Evolutionary conservation across 768 basidiomycete species (phyloP).

Genomic region (Epithele typhae): DNA sequence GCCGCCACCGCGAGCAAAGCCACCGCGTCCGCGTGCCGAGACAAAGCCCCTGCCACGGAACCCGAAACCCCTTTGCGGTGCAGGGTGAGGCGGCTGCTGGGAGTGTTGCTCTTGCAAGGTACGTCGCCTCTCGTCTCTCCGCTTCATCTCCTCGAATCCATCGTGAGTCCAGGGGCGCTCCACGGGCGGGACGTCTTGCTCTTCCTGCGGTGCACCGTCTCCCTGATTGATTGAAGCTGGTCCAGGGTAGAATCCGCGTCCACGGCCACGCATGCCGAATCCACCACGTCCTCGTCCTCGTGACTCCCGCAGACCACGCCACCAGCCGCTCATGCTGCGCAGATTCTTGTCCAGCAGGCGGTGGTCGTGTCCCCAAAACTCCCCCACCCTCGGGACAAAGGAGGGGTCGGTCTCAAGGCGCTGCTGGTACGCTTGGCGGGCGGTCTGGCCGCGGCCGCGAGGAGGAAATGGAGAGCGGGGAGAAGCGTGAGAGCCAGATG

Average conservation of each 20-base stretch:
- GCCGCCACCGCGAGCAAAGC: slow-evolving; percentile 26
- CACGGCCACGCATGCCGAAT: slow-evolving; percentile 48
- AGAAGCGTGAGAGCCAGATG: too few relatives aligned
- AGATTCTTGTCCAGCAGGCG: slow-evolving; percentile 79
- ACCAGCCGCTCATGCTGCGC: slow-evolving; percentile 82
- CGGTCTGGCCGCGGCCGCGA: slow-evolving; percentile 51
- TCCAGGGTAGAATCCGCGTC: slow-evolving; percentile 39
- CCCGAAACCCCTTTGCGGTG: slow-evolving; percentile 29
- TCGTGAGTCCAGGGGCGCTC: slow-evolving; percentile 81
- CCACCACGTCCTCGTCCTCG: slow-evolving; percentile 58
- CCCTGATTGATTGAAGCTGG: slow-evolving; percentile 7
- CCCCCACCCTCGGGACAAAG: slow-evolving; percentile 85
- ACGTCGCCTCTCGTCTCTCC: slow-evolving; percentile 55
- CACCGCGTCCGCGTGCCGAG: slow-evolving; percentile 39
- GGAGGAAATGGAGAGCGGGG: slow-evolving; percentile 15
- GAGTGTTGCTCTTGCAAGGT: slow-evolving; percentile 33
- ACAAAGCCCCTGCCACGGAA: slow-evolving; percentile 46
- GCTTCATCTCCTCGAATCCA: slow-evolving; percentile 85
- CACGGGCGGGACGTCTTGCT: slow-evolving; percentile 45
- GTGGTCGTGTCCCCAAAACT: slow-evolving; percentile 95
- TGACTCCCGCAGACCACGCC: slow-evolving; percentile 76
- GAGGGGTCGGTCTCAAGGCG: slow-evolving; percentile 82
- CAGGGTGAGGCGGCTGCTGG: slow-evolving; percentile 15
- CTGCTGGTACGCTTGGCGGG: slow-evolving; percentile 83
- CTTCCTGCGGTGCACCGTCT: slow-evolving; percentile 19